Evolutionary conservation across 441 rosid genomes (phyloP), one percentile per base, ranked within the genome.

Genomic region (Oxalis stricta): DNA sequence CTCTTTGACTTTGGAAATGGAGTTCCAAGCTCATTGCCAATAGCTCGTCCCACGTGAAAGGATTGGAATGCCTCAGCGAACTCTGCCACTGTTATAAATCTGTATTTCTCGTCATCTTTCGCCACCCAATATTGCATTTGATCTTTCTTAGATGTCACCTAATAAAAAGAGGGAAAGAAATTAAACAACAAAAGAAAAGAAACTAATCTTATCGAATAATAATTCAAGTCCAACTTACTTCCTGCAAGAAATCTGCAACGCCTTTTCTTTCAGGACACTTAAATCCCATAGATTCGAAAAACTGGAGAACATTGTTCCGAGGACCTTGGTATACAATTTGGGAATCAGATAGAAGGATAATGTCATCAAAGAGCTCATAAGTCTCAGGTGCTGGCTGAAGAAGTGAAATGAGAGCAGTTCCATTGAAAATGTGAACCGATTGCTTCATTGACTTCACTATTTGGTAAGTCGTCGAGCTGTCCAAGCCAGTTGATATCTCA

Each of bases 341-440:
- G 2, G 87, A 85, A 44, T 88, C 97, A 0, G 91, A 73, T 31
- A 88, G 67, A 40, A 88, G 82, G 40, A 84, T 58, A 39, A 88
- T 77, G 52, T 88, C 97, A 58, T 84, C 97, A 13, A 84, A 88
- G 36, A 84, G 78, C 50, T 77, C 68, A 41, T 75, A 84, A 29
- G 95, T 88, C 68, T 88, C 97, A 0, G 97, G 95, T 0, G 94
- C 91, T 21, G 97, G 97, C 74, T 88, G 88, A 20, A 79, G 83
- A 22, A 79, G 81, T 7, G 83, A 79, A 47, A 79, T 71, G 48
- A 79, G 16, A 35, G 77, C 75, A 6, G 88, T 79, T 44, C 91
- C 95, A 15, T 72, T 59, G 31, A 88, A 67, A 63, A 88, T 79
- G 44, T 84, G 97, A 49, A 79, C 61, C 10, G 44, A 54, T 53